A percentile compares a stretch with the other conserved stretches of the same genome.
These are phyloP conservation scores for Funneliformis mosseae DNA, from an alignment of 192 early-diverging fungal species.

Conservation along the genomic window DNA sequence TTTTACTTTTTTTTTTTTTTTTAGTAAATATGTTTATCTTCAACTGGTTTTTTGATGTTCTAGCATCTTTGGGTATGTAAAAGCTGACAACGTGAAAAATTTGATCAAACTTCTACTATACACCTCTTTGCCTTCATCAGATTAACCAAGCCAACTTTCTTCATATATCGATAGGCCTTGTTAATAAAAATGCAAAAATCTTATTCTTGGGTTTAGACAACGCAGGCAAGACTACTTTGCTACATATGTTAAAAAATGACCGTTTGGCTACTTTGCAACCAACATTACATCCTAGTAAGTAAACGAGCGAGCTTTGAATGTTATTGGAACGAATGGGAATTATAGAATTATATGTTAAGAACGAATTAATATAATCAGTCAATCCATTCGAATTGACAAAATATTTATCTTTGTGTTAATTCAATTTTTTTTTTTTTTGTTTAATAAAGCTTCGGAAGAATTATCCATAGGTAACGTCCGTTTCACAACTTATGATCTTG, in stretches of 20 bases:
- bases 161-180: conserved; percentile 67
- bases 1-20: not conserved
- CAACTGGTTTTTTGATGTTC: conserved; percentile 97
- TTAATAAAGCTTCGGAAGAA: conserved; percentile 83
- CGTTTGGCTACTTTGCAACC: conserved; percentile 92
- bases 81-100: not conserved
- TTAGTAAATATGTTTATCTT: conserved; percentile 82
- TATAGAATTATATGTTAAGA: not conserved
- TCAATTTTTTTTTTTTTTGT: too few relatives aligned
- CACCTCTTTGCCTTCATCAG: not conserved
- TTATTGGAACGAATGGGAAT: not conserved
- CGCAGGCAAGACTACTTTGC: conserved; percentile 96
- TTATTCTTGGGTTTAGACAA: conserved; percentile 98
- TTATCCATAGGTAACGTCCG: conserved; percentile 95
- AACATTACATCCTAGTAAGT: conserved; percentile 95
- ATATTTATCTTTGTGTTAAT: conserved; percentile 9
- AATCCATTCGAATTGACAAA: conserved; percentile 1
- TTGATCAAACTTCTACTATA: not conserved
- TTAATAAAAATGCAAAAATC: conserved; percentile 99
- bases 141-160: not conserved
- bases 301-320: not conserved
- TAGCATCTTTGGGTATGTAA: conserved; percentile 83
- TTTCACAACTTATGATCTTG: conserved; percentile 98
- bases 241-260: conserved; percentile 99
- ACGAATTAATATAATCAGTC: not conserved